Evolutionary conservation across 768 basidiomycete genomes (phyloP).

Genomic region (Kwoniella pini): DNA sequence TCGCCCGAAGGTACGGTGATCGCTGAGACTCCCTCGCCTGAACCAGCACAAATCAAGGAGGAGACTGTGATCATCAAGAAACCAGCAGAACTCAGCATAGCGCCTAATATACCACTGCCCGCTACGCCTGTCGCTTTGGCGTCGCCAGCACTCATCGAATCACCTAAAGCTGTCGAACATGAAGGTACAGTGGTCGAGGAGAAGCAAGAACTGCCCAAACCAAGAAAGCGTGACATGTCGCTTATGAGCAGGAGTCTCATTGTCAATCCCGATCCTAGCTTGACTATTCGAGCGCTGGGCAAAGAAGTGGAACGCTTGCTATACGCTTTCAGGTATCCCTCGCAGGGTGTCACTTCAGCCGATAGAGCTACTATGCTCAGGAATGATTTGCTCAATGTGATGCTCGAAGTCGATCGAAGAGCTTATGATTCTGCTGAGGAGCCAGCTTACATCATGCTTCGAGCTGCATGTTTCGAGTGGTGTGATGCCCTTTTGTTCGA

Average conservation of each 20-base stretch:
- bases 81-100: slow-evolving; percentile 19
- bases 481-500: slow-evolving; percentile 52
- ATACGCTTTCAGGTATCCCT: slow-evolving; percentile 33
- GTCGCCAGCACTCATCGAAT: slow-evolving; percentile 31
- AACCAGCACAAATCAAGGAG: not conserved
- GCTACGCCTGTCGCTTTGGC: slow-evolving; percentile 11
- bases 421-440: slow-evolving; percentile 33
- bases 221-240: slow-evolving; percentile 80
- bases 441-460: slow-evolving; percentile 32
- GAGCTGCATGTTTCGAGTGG: slow-evolving; percentile 55
- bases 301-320: slow-evolving; percentile 33
- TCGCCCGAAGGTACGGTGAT: not conserved
- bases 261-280: slow-evolving; percentile 23
- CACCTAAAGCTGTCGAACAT: slow-evolving; percentile 51
- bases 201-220: slow-evolving; percentile 77
- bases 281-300: slow-evolving; percentile 13
- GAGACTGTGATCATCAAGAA: slow-evolving; percentile 4
- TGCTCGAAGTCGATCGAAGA: slow-evolving; percentile 53
- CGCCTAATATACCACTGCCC: slow-evolving; percentile 40
- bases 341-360: slow-evolving; percentile 26
- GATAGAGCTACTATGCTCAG: slow-evolving; percentile 52
- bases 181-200: slow-evolving; percentile 53
- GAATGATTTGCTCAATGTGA: slow-evolving; percentile 48
- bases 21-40: not conserved
- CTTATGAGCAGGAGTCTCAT: slow-evolving; percentile 57